These are phyloP conservation scores for Pythium coloratum DNA, from an alignment of 352 stramenopile species.

Conservation along the genomic window DNA sequence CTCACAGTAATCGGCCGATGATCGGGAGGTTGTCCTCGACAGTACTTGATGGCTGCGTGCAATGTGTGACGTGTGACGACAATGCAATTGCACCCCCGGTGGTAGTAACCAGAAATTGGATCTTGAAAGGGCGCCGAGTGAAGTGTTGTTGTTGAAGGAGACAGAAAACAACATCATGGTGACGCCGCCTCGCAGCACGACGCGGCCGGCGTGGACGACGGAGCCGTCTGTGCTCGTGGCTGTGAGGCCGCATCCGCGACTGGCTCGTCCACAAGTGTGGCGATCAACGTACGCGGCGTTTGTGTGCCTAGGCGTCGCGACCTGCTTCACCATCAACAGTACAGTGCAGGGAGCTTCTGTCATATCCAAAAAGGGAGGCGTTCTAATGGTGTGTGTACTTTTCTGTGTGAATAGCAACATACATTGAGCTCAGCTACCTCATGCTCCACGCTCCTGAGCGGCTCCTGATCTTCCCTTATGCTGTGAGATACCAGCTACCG, in stretches of 20 bases:
- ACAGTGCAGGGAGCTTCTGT: not conserved
- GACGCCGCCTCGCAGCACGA: not conserved
- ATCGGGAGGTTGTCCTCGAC: no score
- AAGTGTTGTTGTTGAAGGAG: not conserved
- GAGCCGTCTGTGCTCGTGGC: not conserved
- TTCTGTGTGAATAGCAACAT: conserved; percentile 34
- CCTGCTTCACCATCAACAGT: conserved; percentile 32
- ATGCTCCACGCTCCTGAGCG: conserved; percentile 57
- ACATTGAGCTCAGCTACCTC: conserved; percentile 61
- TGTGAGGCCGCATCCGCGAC: conserved; percentile 13
- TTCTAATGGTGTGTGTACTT: not conserved
- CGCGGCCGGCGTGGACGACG: conserved; percentile 8
- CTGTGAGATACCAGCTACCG: conserved; percentile 27
- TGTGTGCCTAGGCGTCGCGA: conserved; percentile 22
- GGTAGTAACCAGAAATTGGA: not conserved
- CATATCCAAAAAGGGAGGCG: not conserved
- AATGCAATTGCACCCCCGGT: not conserved
- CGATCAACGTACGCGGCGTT: conserved; percentile 25
- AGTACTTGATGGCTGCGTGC: no score
- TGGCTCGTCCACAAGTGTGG: conserved; percentile 12
- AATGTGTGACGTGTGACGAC: not conserved
- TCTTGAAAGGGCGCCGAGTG: not conserved
- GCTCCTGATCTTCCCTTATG: conserved; percentile 65
- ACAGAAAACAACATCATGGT: not conserved
- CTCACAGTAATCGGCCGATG: no score